Base-by-base conservation (phyloP, 495 filamentous ascomycete species). In the Zalerion maritima region DNA sequence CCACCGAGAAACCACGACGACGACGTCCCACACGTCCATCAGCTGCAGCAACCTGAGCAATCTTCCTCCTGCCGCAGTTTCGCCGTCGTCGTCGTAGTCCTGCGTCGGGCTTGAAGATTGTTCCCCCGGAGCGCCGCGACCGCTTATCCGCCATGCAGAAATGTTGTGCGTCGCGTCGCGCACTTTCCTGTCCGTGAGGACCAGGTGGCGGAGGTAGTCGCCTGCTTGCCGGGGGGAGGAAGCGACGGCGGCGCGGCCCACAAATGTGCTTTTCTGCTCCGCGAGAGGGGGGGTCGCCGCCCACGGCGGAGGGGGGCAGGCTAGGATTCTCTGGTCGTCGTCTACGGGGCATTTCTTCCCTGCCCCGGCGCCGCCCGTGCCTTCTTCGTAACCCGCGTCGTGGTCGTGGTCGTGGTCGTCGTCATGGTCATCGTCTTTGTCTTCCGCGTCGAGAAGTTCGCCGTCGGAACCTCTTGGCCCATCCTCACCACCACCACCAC, bases 1-100 rank as follows among this genome's bases (percentile, higher is more conserved):
- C 89, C 89, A 97, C 29, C 89, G 54, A 20, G 78, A 83, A 11
- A 97, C 89, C n/a, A 97, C 78, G 1, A 96, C 84, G 49, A 94
- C 72, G 5, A 78, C 71, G 51, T 89, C 71, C 81, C 82, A 92
- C 6, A 91, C 69, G 51, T 84, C 80, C 85, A 94, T 96, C 41
- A 87, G 47, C 61, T 93, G 81, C 74, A 97, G 74, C 26, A 97
- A 55, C 57, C 91, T 81, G 22, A 93, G 58, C 42, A 96, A 43
- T 15, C 89, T 67, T 0, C 77, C 73, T 1, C 89, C 89, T 3
- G 89, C 89, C 14, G 89, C 89, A n/a, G 77, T 81, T 61, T 97
- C 89, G 7, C 89, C 89, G 46, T 97, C 89, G 47, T 96, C 89
- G 41, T 97, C 77, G 46, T 77, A 92, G 54, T 97, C 89, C 49